Evolutionary conservation across 225 moss, liverwort and hornwort genomes (phyloP), one percentile per base, ranked within the genome.

Genomic region (Pseudisothecium myosuroides): DNA sequence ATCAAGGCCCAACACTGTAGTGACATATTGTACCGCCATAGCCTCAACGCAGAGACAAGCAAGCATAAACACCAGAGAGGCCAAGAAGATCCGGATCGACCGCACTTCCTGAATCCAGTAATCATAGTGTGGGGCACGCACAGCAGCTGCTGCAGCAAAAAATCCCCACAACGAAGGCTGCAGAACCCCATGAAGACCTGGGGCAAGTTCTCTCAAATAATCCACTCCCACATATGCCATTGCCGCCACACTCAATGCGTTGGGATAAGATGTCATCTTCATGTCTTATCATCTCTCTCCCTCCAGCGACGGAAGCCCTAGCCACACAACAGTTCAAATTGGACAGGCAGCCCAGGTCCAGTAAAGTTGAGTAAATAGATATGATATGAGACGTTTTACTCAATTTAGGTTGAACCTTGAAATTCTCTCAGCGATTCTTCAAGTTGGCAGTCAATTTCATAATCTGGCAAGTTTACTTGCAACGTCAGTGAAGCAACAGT

Each of bases 131-230:
- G 95, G 94, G 5, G 93, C 91, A 52, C 97, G 93, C 37, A 82
- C 60, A 73, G 88, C 86, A 85, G 89, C 83, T 37, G 94, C 93
- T 36, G 91, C 41, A 37, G 95, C 96, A 69, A 98, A 91, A 56
- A 95, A 92, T 29, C 92, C 93, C 97, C 97, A 98, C 52, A 97
- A 75, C 81, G 94, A 81, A 61, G 96, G 97, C 58, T 95, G 94
- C 49, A 98, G 50, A 43, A 83, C 72, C 58, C 88, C 87, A 67
- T 98, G 97, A 88, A 97, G 81, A 19, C 83, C 82, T 34, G 90
- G 92, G 22, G 83, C 72, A 86, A 96, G 36, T 76, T 96, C 97
- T 81, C 95, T 92, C 43, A 96, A 86, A 71, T 96, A 98, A 91
- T 98, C 98, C 77, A 96, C 88, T 17, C 88, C 90, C 45, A 98